Evolutionary conservation across 139 green algal species (phyloP).

Genomic region (Chlorella sorokiniana): DNA sequence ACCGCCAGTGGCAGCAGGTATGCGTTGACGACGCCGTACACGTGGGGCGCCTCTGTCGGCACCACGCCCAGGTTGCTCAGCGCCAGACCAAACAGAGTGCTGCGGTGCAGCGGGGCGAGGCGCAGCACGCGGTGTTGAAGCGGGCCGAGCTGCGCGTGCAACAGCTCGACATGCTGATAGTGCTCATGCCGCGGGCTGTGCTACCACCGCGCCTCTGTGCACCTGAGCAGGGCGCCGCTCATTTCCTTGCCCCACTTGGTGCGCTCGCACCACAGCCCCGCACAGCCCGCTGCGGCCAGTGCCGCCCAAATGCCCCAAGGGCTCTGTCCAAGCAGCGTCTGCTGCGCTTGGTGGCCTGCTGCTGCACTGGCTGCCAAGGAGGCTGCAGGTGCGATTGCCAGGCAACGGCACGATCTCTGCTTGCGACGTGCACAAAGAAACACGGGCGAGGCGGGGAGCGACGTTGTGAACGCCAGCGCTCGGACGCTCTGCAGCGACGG

Average conservation of each 20-base stretch:
- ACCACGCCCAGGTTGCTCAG: conserved; percentile 78
- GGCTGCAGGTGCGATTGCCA: background rate
- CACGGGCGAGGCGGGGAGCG: too few species aligned
- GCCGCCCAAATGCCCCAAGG: conserved; percentile 61
- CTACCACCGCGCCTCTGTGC: too few species aligned
- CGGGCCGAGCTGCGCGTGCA: too few species aligned
- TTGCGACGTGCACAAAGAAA: background rate
- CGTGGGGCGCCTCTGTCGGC: conserved; percentile 40
- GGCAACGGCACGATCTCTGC: background rate
- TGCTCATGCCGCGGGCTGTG: too few species aligned
- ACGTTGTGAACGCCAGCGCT: too few species aligned
- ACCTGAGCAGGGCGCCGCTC: conserved; percentile 75
- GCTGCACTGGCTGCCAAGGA: background rate
- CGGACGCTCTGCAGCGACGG: too few species aligned
- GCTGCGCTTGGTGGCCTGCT: background rate
- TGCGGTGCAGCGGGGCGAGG: background rate
- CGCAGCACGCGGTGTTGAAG: too few species aligned
- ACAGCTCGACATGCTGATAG: background rate
- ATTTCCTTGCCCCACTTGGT: conserved; percentile 77
- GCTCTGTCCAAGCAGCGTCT: conserved; percentile 24
- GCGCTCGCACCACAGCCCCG: conserved; percentile 67
- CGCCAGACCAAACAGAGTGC: conserved; percentile 75
- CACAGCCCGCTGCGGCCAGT: conserved; percentile 55
- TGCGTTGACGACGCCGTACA: conserved; percentile 75
- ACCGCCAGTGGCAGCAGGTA: conserved; percentile 90